A percentile compares a stretch with the other conserved stretches of the same genome.
These are phyloP conservation scores for Neurospora crassa DNA, from an alignment of 2,329 filamentous ascomycete species.

Conservation along the genomic window DNA sequence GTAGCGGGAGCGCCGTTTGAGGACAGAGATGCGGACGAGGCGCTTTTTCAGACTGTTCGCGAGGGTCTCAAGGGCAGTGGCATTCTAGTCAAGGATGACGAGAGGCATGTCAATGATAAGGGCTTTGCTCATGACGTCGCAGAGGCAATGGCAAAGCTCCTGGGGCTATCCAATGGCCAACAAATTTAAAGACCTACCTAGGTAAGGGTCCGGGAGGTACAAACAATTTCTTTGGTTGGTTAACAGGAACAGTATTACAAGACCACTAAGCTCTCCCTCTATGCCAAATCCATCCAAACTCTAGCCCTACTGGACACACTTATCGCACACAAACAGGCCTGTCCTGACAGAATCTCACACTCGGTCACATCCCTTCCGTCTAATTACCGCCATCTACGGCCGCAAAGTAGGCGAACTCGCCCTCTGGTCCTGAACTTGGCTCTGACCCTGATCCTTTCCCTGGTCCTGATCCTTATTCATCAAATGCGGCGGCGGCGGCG, in stretches of 20 bases:
- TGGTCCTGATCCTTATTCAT: not conserved
- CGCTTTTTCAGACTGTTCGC: conserved; percentile 43
- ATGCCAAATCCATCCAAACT: not conserved
- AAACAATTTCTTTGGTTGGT: not conserved
- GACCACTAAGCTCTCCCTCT: not conserved
- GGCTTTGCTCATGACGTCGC: conserved; percentile 40
- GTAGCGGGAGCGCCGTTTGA: conserved; percentile 44
- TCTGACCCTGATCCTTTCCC: not conserved
- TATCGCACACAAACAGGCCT: not conserved
- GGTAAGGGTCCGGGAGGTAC: not conserved
- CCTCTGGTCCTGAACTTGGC: not conserved
- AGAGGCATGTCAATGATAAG: conserved; percentile 43
- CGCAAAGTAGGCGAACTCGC: not conserved
- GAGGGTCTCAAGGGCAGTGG: conserved; percentile 36
- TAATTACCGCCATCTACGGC: not conserved
- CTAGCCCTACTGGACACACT: not conserved
- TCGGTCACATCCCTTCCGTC: not conserved
- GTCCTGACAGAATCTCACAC: not conserved
- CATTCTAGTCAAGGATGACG: conserved; percentile 40
- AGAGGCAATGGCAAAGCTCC: conserved; percentile 26
- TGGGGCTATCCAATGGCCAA: conserved; percentile 12
- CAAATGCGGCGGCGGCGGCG: not conserved
- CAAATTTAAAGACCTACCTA: accelerated
- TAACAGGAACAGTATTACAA: not conserved
- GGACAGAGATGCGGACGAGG: conserved; percentile 31